Base-by-base conservation (phyloP, 2,329 filamentous ascomycete genomes). In the Pleochaeta shiraiana region DNA sequence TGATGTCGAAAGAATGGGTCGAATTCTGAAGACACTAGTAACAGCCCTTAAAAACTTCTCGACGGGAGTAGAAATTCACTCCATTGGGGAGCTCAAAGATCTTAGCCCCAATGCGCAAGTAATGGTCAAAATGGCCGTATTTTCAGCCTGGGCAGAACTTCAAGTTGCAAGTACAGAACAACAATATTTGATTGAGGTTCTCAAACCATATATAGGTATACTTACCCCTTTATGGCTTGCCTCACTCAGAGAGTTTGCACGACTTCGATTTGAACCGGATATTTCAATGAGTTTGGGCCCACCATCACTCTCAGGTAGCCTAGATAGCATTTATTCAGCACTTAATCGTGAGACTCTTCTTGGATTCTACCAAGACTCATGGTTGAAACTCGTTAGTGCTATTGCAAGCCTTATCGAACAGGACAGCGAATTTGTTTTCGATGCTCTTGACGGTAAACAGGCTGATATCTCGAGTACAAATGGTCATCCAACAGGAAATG, bases 101-200 rank as follows among this genome's bases (percentile, higher is more conserved):
- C 82, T 98, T 21, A 96, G 91, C 72, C 90, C 92, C 1, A 98
- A 98, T 73, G 92, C 93, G 0, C 88, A 95, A 72, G 90, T 96
- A 61, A 98, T 98, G 93, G 90, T 98, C 64, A 95, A 95, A 74
- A 93, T 97, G 83, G 87, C 93, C 0, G 87, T 98, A 1, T 95
- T 95, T 74, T 93, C 92, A 1, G 93, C 92, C 0, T 98, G 93
- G 93, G 95, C 93, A 3, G 90, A 96, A 72, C 79, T 98, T 34
- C 93, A 98, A 75, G 91, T 98, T 67, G 90, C 93, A 30, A 97
- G 92, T 75, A 84, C 84, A 4, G 92, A 97, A 72, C 92, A 97
- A 70, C 84, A 83, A 63, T 97, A 98, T 71, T 79, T 98, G 19
- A 81, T 88, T 21, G 85, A 93, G 67, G 91, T 98, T 12, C 79